Conservation (phyloP, 148 eudicot species). For the Rhododendron henanense region DNA sequence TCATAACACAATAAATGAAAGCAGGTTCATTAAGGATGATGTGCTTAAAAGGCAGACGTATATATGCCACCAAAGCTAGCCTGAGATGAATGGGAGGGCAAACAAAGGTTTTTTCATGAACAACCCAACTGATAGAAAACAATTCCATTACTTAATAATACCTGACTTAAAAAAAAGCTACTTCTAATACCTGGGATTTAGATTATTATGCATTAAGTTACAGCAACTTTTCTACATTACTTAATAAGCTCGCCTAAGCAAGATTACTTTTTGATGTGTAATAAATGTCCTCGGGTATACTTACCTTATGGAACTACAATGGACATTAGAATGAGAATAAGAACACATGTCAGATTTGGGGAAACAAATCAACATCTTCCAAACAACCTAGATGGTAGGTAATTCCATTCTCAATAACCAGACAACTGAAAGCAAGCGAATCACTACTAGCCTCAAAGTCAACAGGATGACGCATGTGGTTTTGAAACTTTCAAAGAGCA, state of each 20-base stretch:
- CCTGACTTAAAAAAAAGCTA: neutral
- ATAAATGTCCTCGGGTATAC: neutral
- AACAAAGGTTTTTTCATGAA: neutral
- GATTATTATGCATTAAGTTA: neutral
- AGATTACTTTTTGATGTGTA: neutral
- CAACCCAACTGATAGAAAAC: neutral
- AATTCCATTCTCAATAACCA: neutral
- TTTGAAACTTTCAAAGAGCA: slow-evolving; percentile 12
- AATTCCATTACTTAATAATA: neutral
- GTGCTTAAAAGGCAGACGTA: neutral
- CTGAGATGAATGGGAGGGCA: slow-evolving; percentile 4
- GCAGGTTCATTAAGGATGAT: slow-evolving; percentile 8
- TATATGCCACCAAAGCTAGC: neutral
- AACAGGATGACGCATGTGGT: neutral
- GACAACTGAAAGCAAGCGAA: neutral
- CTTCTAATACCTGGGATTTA: neutral
- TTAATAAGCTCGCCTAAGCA: neutral
- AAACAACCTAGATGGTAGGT: neutral
- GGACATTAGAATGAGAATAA: neutral
- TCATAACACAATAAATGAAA: neutral
- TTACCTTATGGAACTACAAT: neutral
- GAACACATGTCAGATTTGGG: neutral
- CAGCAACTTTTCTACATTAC: neutral
- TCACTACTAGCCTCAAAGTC: neutral
- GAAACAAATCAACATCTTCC: neutral